Conservation (phyloP, 805 yeast genomes). For the Sungouiozyma ichnusensis region DNA sequence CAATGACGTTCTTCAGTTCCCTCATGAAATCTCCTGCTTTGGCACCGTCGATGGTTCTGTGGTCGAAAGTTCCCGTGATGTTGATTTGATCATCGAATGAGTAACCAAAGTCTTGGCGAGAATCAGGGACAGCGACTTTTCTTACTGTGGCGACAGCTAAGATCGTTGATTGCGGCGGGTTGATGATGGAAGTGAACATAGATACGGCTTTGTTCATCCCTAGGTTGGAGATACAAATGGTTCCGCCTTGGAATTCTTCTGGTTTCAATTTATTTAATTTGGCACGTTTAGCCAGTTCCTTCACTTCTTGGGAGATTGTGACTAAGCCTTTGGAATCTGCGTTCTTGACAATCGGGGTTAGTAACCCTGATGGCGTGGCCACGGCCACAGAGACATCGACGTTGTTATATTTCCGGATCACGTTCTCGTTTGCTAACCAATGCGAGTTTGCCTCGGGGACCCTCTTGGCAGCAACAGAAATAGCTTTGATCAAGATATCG, state of each 20-base stretch:
- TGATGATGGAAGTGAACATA: slow-evolving; percentile 89
- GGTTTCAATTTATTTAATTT: slow-evolving; percentile 87
- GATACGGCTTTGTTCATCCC: slow-evolving; percentile 97
- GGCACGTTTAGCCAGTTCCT: slow-evolving; percentile 93
- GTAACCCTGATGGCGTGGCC: slow-evolving; percentile 93
- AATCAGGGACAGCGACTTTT: slow-evolving; percentile 88
- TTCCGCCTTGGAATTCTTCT: slow-evolving; percentile 98
- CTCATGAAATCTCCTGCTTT: slow-evolving; percentile 94
- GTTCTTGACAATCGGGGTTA: slow-evolving; percentile 88
- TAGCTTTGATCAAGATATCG: slow-evolving; percentile 89
- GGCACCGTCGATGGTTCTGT: slow-evolving; percentile 96
- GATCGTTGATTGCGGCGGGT: slow-evolving; percentile 95
- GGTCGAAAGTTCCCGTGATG: slow-evolving; percentile 95
- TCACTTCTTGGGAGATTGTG: slow-evolving; percentile 69
- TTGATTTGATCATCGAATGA: slow-evolving; percentile 84
- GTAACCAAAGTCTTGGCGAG: slow-evolving; percentile 82
- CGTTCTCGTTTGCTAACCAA: slow-evolving; percentile 82
- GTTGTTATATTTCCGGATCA: slow-evolving; percentile 81
- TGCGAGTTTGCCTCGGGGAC: slow-evolving; percentile 92
- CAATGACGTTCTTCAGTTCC: slow-evolving; percentile 81
- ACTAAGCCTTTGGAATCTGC: slow-evolving; percentile 84
- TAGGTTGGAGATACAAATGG: slow-evolving; percentile 94
- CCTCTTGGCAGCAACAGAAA: slow-evolving; percentile 78
- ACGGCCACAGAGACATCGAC: slow-evolving; percentile 98
- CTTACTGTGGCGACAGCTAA: slow-evolving; percentile 90